Evolutionary conservation across 345 rosid species (phyloP).

Genomic region (Aquilaria yunnanensis): DNA sequence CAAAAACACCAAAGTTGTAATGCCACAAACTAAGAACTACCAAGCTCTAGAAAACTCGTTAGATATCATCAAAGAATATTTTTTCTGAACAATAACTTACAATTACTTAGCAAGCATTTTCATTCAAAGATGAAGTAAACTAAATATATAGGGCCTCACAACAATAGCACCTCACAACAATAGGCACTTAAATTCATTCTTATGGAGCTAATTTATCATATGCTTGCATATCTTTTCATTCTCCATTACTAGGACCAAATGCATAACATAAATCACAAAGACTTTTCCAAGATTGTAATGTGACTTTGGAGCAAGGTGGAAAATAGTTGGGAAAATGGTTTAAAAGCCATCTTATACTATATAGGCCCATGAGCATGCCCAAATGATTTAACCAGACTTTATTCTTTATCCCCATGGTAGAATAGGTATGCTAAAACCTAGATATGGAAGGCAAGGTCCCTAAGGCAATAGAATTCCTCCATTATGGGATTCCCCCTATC

Average conservation of each 20-base stretch:
- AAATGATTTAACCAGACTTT: too few relatives aligned
- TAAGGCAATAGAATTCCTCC: too few relatives aligned
- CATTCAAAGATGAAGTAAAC: constrained; percentile 5
- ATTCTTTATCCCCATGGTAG: too few relatives aligned
- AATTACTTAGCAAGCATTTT: constrained; percentile 7
- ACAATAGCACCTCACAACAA: constrained; percentile 6
- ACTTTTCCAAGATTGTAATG: constrained; percentile 10
- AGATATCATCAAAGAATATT: constrained; percentile 1
- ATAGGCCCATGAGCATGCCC: too few relatives aligned
- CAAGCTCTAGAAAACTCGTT: background rate
- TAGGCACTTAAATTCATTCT: constrained; percentile 6
- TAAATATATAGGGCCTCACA: constrained; percentile 6
- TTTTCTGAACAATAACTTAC: background rate
- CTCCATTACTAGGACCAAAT: constrained; percentile 7
- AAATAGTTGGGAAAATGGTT: background rate
- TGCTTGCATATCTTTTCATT: constrained; percentile 10
- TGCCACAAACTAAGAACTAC: background rate
- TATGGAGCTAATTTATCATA: constrained; percentile 11
- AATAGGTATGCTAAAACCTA: too few relatives aligned
- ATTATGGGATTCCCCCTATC: too few relatives aligned
- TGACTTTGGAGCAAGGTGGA: constrained; percentile 5
- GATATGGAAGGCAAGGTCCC: too few relatives aligned
- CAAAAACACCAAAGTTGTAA: constrained; percentile 3
- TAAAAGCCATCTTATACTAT: too few relatives aligned
- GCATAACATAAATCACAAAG: constrained; percentile 9